phyloP scores from a whole-genome alignment of 306 rosid genomes.

The Gillenia trifoliata region DNA sequence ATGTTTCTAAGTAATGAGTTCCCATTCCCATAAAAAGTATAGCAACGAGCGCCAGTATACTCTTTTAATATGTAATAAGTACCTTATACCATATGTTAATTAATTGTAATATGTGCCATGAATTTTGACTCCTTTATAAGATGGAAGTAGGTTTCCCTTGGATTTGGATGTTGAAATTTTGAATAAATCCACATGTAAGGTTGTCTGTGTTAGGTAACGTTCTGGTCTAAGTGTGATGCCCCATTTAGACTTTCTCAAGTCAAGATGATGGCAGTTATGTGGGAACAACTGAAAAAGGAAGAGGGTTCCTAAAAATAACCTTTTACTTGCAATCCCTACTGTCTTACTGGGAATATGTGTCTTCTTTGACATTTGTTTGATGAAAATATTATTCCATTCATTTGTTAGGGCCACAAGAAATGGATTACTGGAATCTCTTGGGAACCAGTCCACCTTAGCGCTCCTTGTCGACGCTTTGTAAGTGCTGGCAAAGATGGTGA shows the following conservation, averaged over 20 bases:
- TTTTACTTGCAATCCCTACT: not conserved
- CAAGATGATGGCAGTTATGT: not conserved
- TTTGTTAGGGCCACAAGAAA: conserved; percentile 82
- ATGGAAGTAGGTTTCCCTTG: not conserved
- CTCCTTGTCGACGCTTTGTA: conserved; percentile 92
- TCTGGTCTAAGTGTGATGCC: not conserved
- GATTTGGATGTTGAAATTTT: not conserved
- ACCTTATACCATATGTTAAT: not conserved
- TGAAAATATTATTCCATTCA: not conserved
- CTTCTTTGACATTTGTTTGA: not conserved
- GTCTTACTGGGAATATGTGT: not conserved
- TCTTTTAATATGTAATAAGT: not conserved
- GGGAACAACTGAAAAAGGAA: not conserved
- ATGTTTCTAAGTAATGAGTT: not conserved
- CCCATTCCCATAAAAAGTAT: not conserved
- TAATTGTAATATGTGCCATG: not conserved
- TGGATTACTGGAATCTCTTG: conserved; percentile 94
- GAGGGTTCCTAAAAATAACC: not conserved
- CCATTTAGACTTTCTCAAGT: too few relatives aligned
- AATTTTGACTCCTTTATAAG: not conserved
- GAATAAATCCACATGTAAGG: not conserved
- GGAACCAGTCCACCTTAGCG: conserved; percentile 85
- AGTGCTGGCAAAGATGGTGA: conserved; percentile 98
- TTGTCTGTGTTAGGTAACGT: not conserved
- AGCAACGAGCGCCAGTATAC: not conserved